phyloP scores from a whole-genome alignment of 2,329 filamentous ascomycete genomes.

The Paecilomyces dactylethromorphus region DNA sequence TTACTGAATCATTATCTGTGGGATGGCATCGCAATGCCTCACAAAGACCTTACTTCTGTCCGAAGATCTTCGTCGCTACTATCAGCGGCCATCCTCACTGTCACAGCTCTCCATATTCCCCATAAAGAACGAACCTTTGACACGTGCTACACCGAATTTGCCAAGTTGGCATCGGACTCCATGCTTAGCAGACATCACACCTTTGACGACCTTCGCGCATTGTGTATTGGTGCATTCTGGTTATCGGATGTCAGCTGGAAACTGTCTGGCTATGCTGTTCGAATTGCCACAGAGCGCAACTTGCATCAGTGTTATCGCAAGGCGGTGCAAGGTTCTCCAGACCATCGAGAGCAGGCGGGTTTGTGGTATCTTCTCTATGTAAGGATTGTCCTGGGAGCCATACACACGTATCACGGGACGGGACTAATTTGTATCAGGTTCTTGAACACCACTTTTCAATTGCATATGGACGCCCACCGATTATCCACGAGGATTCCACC shows the following conservation, averaged over 20 bases:
- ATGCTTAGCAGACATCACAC: conserved; percentile 48
- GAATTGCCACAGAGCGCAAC: conserved; percentile 37
- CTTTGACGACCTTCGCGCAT: conserved; percentile 45
- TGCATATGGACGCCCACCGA: conserved; percentile 37
- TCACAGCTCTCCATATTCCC: conserved; percentile 46
- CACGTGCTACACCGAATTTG: conserved; percentile 46
- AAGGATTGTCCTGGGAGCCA: conserved; percentile 8
- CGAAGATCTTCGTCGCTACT: conserved; percentile 42
- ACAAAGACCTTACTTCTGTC: conserved; percentile 40
- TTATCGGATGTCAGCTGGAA: conserved; percentile 48
- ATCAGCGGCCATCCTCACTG: conserved; percentile 40
- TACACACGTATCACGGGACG: neutral
- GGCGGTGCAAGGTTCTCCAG: conserved; percentile 29
- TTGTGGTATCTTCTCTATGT: conserved; percentile 39
- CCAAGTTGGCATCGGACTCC: conserved; percentile 45
- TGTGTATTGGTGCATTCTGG: conserved; percentile 52
- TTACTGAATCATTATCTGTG: conserved; percentile 35
- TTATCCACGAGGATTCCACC: conserved; percentile 34
- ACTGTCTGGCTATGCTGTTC: conserved; percentile 35
- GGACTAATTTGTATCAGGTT: conserved; percentile 20
- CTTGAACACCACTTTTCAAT: conserved; percentile 40
- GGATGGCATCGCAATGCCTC: conserved; percentile 40
- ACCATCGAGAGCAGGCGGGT: conserved; percentile 30
- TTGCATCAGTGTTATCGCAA: conserved; percentile 38
- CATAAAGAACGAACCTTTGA: conserved; percentile 41